Evolutionary conservation across 2,329 filamentous ascomycete species (phyloP).

Genomic region (Teratosphaeria gauchensis): DNA sequence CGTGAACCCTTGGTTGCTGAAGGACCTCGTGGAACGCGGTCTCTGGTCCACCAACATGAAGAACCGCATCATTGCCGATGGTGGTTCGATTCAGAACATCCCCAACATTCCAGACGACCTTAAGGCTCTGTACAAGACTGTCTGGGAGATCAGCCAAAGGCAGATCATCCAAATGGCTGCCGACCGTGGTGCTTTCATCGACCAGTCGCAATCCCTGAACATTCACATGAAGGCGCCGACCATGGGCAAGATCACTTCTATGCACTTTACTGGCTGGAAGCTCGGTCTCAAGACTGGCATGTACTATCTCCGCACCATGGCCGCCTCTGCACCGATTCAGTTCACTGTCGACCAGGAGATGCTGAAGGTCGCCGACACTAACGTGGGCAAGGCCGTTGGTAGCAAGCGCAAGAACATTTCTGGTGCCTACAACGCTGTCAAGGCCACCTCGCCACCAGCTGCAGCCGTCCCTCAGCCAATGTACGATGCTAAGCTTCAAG

Average conservation of each 20-base stretch:
- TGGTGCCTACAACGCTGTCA: constrained; percentile 24
- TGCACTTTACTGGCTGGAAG: constrained; percentile 99
- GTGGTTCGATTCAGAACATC: constrained; percentile 92
- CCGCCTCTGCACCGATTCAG: constrained; percentile 91
- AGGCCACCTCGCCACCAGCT: constrained; percentile 44
- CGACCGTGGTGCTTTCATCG: constrained; percentile 95
- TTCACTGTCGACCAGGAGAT: constrained; percentile 98
- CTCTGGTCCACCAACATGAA: constrained; percentile 99
- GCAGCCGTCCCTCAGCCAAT: constrained; percentile 56
- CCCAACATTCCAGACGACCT: constrained; percentile 92
- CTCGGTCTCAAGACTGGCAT: constrained; percentile 98
- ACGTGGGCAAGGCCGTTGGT: constrained; percentile 53
- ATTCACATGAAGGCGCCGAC: constrained; percentile 99
- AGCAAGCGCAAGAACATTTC: constrained; percentile 61
- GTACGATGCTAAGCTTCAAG: constrained; percentile 48
- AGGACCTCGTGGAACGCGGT: constrained; percentile 95
- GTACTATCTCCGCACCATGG: constrained; percentile 99
- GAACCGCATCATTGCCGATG: constrained; percentile 98
- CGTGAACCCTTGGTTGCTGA: constrained; percentile 96
- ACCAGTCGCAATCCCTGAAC: constrained; percentile 98
- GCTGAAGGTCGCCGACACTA: constrained; percentile 76
- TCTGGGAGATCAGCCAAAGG: constrained; percentile 97
- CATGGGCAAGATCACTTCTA: constrained; percentile 99
- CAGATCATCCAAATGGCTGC: constrained; percentile 96
- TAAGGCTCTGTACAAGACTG: constrained; percentile 97